These are phyloP conservation scores for Haplosporangium gracile DNA, from an alignment of 192 early-diverging fungal species.

Conservation along the genomic window DNA sequence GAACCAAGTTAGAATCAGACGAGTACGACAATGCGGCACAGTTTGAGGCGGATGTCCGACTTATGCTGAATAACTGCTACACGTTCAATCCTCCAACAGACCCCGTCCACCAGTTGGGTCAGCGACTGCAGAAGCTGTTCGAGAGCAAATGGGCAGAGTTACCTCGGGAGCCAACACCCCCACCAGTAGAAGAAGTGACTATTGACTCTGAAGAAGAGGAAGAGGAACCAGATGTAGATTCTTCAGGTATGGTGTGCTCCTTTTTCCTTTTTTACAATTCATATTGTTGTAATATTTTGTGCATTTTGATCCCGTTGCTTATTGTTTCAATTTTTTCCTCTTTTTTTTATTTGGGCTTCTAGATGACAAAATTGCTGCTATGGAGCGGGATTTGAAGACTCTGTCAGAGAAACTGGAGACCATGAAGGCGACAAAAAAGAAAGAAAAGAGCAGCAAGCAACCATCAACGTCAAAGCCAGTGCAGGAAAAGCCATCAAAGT, in stretches of 20 bases:
- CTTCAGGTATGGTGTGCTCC: slow-evolving; percentile 21
- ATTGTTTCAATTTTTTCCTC: neutral
- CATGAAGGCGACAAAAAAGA: slow-evolving; percentile 57
- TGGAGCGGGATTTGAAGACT: slow-evolving; percentile 52
- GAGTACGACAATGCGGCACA: slow-evolving; percentile 71
- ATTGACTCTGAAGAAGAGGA: slow-evolving; percentile 31
- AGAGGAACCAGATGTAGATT: slow-evolving; percentile 28
- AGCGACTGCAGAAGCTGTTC: slow-evolving; percentile 75
- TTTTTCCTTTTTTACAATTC: neutral
- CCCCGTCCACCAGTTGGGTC: slow-evolving; percentile 73
- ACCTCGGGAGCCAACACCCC: slow-evolving; percentile 44
- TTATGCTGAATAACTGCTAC: slow-evolving; percentile 85
- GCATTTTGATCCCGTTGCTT: neutral
- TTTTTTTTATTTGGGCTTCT: neutral
- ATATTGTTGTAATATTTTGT: neutral
- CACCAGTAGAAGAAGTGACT: slow-evolving; percentile 22
- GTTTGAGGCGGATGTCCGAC: slow-evolving; percentile 75
- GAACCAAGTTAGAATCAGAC: slow-evolving; percentile 68
- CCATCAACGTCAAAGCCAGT: slow-evolving; percentile 4
- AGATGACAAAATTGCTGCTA: slow-evolving; percentile 57
- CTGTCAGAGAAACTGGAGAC: slow-evolving; percentile 51
- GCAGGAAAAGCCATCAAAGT: slow-evolving; percentile 28
- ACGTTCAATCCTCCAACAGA: slow-evolving; percentile 74
- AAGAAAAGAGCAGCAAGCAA: slow-evolving; percentile 46
- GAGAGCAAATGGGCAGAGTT: slow-evolving; percentile 71